Evolutionary conservation across 345 rosid genomes (phyloP).

Genomic region (Pistacia integerrima): DNA sequence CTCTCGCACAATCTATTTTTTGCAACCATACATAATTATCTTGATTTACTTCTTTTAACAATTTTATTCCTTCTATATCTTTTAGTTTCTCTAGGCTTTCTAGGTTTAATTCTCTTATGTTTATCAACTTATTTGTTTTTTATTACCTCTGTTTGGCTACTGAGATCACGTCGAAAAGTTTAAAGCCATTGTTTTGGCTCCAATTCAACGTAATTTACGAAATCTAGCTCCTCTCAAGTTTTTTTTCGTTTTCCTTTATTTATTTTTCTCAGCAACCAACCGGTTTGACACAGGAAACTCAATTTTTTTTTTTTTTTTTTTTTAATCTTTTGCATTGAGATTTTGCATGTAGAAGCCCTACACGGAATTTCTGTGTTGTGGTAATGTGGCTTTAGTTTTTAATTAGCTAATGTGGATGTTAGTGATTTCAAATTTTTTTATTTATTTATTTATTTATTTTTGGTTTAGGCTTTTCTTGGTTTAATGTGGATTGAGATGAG

Average conservation of each 20-base stretch:
- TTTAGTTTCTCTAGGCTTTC: not conserved
- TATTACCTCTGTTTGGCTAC: conserved; percentile 5
- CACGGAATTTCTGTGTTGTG: not conserved
- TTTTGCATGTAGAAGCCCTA: conserved; percentile 5
- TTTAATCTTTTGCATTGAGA: not conserved
- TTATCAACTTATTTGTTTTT: not conserved
- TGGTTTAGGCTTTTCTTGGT: conserved; percentile 10
- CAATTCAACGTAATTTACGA: not conserved
- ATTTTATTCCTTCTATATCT: not conserved
- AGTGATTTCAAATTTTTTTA: not conserved
- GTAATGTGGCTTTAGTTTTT: not conserved
- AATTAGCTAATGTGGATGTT: not conserved
- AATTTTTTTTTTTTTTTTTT: not conserved
- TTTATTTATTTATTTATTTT: not conserved
- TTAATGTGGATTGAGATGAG: conserved; percentile 29
- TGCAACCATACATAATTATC: not conserved
- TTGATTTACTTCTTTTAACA: not conserved
- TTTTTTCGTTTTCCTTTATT: not conserved
- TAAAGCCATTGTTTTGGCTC: not conserved
- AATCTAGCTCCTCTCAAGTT: not conserved
- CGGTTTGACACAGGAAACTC: not conserved
- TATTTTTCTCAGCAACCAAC: not conserved
- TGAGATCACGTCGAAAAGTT: not conserved
- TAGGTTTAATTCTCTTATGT: not conserved
- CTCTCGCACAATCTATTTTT: not conserved